Conservation (phyloP, 2,329 filamentous ascomycete genomes). For the Macrophomina phaseolina region DNA sequence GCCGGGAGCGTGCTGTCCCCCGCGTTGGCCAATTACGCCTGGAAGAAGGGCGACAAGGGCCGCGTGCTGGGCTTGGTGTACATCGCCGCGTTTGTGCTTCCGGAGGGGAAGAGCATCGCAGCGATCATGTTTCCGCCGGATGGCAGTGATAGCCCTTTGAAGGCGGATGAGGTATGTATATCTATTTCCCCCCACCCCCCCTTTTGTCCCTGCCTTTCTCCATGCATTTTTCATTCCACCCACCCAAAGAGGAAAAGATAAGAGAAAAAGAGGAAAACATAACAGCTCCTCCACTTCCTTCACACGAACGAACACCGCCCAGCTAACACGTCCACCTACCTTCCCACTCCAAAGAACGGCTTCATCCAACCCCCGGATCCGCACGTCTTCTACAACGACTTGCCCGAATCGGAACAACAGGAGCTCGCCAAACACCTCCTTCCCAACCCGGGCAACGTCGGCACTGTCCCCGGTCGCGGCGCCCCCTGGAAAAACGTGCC, state of each 20-base stretch:
- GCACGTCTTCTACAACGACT: conserved; percentile 36
- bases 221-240: neutral
- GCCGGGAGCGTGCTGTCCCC: conserved; percentile 35
- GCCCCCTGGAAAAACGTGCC: conserved; percentile 33
- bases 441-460: neutral
- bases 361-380: conserved; percentile 20
- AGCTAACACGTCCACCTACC: neutral
- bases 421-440: neutral
- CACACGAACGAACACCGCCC: no score
- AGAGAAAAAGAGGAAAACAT: no score
- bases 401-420: conserved; percentile 24
- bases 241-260: no score
- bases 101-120: neutral
- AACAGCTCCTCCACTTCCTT: no score
- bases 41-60: neutral
- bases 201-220: no score
- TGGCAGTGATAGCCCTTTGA: neutral
- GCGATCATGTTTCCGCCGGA: neutral
- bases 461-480: conserved; percentile 27
- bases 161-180: neutral
- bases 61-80: conserved; percentile 12
- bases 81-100: conserved; percentile 8
- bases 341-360: conserved; percentile 1
- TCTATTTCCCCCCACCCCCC: neutral
- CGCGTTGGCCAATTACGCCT: neutral